Evolutionary conservation across 2,329 filamentous ascomycete species (phyloP), one percentile per base, ranked within the genome.

Genomic region (Fonsecaea monophora): DNA sequence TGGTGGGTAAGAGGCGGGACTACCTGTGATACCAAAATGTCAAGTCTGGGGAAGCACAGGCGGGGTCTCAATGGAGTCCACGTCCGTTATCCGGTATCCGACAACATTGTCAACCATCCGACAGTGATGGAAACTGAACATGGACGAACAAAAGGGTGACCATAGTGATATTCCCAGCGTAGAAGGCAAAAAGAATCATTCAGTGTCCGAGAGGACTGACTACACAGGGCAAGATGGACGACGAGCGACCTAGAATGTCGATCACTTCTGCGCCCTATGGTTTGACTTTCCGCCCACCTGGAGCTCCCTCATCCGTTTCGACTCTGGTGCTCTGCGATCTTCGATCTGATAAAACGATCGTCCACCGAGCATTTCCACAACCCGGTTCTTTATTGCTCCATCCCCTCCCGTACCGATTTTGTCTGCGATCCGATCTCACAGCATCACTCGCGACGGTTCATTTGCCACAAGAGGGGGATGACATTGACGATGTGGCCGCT

Each of bases 281-380:
- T 50, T 25, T 50, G 45, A 25, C 45, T 50, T 50, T 42, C 38
- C 12, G 13, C 38, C 4, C 40, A 21, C 61, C 42, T 25, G 15
- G 48, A 21, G 18, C 30, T 25, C 25, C 34, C 34, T 58, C 21
- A 7, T 34, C 55, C 15, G 35, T 30, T 37, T 58, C 50, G 30
- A 30, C 37, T 48, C 50, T 38, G 38, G 25, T 38, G 37, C 56
- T 50, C n/a, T 60, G 34, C 5, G 63, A 65, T 65, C 63, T 60
- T 65, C 63, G 63, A 65, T 65, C 56, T 21, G 32, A 40, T 35
- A 55, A 25, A 25, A 60, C 21, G 63, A 65, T 65, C 63, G 58
- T 37, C 57, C 45, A 50, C 56, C 58, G 54, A 15, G n/a, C 15
- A 25, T 48, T 32, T 4, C 56, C 53, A 34, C n/a, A 0, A 30